These are phyloP conservation scores for Exophiala xenobiotica DNA, from an alignment of 2,329 filamentous ascomycete genomes.

Conservation along the genomic window DNA sequence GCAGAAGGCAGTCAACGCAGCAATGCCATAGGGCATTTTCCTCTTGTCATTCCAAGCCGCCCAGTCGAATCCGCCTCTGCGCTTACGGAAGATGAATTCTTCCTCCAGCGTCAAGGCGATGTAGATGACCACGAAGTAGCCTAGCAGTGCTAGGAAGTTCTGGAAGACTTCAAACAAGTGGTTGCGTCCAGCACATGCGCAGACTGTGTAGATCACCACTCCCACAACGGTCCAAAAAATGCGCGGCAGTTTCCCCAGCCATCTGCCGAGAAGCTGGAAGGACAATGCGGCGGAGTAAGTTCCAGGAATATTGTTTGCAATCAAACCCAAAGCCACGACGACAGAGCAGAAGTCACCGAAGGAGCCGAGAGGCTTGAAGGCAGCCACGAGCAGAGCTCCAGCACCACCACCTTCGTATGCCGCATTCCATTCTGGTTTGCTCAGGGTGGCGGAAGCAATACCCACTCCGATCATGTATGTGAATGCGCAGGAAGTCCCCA, in stretches of 20 bases:
- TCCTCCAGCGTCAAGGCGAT: no score
- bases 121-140: slow-evolving; percentile 70
- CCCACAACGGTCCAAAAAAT: slow-evolving; percentile 65
- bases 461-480: background rate
- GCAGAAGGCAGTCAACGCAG: no score
- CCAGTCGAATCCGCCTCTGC: no score
- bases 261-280: slow-evolving; percentile 64
- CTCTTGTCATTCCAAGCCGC: no score
- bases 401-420: slow-evolving; percentile 45
- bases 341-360: slow-evolving; percentile 69
- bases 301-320: slow-evolving; percentile 65
- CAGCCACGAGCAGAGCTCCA: slow-evolving; percentile 64
- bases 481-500: background rate
- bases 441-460: background rate
- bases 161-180: slow-evolving; percentile 64
- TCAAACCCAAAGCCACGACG: slow-evolving; percentile 61
- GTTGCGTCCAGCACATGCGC: slow-evolving; percentile 62
- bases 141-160: slow-evolving; percentile 69
- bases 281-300: slow-evolving; percentile 65
- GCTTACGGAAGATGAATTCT: no score
- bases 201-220: slow-evolving; percentile 63
- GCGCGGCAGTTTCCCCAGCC: slow-evolving; percentile 59
- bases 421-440: background rate
- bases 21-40: no score
- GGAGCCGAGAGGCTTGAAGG: slow-evolving; percentile 56